Conservation (phyloP, 2,329 filamentous ascomycete genomes). For the Xylaria arbuscula region DNA sequence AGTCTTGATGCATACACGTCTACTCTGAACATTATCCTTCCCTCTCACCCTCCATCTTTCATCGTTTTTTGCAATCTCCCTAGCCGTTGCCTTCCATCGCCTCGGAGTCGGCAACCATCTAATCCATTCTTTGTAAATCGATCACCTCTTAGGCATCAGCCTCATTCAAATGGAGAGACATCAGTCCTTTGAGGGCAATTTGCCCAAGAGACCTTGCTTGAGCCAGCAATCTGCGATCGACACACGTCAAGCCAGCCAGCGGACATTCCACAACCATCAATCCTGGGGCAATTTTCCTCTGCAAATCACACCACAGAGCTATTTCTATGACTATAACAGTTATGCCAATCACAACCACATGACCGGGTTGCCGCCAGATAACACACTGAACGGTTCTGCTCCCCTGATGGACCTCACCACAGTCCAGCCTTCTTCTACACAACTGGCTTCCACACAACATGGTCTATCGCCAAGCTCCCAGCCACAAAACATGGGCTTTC, state of each 20-base stretch:
- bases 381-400: not conserved
- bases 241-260: not conserved
- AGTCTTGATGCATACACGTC: not conserved
- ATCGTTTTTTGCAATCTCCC: not conserved
- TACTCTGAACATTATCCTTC: not conserved
- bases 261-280: not conserved
- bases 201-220: constrained; percentile 8
- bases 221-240: not conserved
- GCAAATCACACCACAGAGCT: not conserved
- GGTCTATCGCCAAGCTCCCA: not conserved
- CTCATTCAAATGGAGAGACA: constrained; percentile 19
- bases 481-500: not conserved
- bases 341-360: not conserved
- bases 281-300: not conserved
- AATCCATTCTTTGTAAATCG: not conserved
- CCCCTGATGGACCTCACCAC: not conserved
- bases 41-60: not conserved
- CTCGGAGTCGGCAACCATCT: not conserved
- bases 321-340: not conserved
- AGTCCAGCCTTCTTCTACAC: not conserved
- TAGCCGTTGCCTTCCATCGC: not conserved
- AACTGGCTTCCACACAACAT: not conserved
- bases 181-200: not conserved
- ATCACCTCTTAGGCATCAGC: not conserved
- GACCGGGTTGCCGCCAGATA: not conserved